A percentile compares a stretch with the other conserved stretches of the same genome.
Conservation (phyloP, 2,329 filamentous ascomycete species). For the Ceratocystiopsis minuta region DNA sequence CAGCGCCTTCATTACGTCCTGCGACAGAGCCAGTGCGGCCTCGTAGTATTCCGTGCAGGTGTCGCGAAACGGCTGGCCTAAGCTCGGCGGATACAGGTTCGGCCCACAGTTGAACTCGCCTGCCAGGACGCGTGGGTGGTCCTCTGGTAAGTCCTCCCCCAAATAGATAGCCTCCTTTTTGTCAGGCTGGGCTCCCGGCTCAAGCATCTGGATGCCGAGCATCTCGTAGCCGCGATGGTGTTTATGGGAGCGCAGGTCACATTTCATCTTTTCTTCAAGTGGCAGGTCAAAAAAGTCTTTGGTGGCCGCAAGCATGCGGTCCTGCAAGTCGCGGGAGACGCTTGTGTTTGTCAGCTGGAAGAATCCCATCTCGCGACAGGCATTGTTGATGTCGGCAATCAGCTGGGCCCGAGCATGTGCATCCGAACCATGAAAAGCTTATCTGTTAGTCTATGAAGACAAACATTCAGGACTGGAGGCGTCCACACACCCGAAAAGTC, state of each 20-base stretch:
- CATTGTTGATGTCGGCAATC: slow-evolving; percentile 4
- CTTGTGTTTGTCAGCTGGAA: slow-evolving; percentile 12
- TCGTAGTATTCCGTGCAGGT: slow-evolving; percentile 22
- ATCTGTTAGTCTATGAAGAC: too few relatives aligned
- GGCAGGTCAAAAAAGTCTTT: slow-evolving; percentile 30
- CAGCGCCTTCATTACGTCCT: slow-evolving; percentile 22
- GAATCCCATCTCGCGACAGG: slow-evolving; percentile 14
- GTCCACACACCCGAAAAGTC: too few relatives aligned
- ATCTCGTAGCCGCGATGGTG: slow-evolving; percentile 30
- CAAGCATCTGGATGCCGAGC: slow-evolving; percentile 24
- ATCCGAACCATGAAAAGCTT: slow-evolving; percentile 1
- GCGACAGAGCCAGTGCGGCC: slow-evolving; percentile 17
- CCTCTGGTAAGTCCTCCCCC: background rate
- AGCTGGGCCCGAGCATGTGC: background rate
- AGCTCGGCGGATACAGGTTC: background rate
- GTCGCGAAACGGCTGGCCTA: slow-evolving; percentile 17
- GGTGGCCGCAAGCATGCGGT: slow-evolving; percentile 11
- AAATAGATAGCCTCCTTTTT: slow-evolving; percentile 22
- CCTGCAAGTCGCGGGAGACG: slow-evolving; percentile 8
- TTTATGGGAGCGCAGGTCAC: slow-evolving; percentile 11
- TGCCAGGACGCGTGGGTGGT: background rate
- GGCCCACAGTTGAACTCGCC: slow-evolving; percentile 2
- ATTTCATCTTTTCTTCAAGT: slow-evolving; percentile 23
- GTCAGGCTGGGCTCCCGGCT: slow-evolving; percentile 24
- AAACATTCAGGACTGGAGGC: too few relatives aligned